Evolutionary conservation across 1,284 basidiomycete species (phyloP).

Genomic region (Ceratobasidium sp.): DNA sequence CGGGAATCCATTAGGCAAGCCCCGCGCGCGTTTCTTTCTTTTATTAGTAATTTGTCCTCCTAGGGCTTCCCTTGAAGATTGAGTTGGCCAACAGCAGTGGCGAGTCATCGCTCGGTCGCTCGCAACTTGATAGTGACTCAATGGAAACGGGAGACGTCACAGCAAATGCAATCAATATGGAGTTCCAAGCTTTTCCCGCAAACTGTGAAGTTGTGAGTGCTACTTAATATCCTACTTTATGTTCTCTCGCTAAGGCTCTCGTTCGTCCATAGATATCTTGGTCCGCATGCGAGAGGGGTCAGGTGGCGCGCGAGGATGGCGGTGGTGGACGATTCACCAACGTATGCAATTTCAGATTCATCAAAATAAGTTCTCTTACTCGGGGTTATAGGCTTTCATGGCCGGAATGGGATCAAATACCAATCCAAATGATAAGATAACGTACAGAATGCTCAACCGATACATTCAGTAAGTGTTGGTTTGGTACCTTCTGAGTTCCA

Average conservation of each 20-base stretch:
- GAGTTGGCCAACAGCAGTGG: neutral
- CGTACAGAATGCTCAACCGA: constrained; percentile 12
- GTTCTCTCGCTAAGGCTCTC: too few species aligned
- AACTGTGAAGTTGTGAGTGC: constrained; percentile 27
- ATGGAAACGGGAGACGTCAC: neutral
- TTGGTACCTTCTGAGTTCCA: too few species aligned
- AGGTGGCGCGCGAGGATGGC: neutral
- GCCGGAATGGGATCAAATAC: neutral
- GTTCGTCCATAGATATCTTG: neutral
- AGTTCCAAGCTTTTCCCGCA: constrained; percentile 6
- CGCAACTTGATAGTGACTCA: too few species aligned
- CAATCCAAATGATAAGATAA: neutral
- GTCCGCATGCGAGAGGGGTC: constrained; percentile 6
- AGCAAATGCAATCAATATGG: neutral
- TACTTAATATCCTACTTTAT: too few species aligned
- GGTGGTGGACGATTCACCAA: constrained; percentile 10
- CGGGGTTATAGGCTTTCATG: neutral
- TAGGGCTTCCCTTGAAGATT: constrained; percentile 22
- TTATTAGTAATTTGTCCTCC: neutral
- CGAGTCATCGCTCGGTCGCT: too few species aligned
- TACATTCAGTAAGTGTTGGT: constrained; percentile 4
- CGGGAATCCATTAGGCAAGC: neutral
- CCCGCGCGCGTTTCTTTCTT: too few species aligned
- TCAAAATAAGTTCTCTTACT: too few species aligned
- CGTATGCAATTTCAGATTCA: neutral